Percentiles rank a stretch among this genome's conserved stretches.
Conservation (phyloP, 139 green algal species). For the Trebouxia sp. region DNA sequence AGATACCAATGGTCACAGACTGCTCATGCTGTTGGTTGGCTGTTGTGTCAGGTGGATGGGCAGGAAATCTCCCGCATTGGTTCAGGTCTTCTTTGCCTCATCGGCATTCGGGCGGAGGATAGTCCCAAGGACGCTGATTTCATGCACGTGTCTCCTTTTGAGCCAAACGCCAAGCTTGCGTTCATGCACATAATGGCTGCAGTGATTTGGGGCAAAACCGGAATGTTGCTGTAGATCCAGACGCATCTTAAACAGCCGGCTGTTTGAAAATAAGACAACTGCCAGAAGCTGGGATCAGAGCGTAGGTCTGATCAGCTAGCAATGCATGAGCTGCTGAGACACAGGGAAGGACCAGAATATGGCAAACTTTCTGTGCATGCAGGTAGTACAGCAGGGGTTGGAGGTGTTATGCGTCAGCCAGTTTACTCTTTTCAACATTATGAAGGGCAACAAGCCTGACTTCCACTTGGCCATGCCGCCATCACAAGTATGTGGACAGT, state of each 20-base stretch:
- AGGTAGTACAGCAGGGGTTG: constrained; percentile 36
- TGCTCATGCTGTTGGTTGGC: background rate
- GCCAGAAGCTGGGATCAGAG: constrained; percentile 4
- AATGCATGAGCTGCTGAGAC: background rate
- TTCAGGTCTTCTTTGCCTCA: constrained; percentile 62
- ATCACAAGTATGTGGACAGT: constrained; percentile 37
- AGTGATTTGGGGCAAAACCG: background rate
- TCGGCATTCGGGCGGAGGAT: constrained; percentile 57
- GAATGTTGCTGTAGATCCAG: background rate
- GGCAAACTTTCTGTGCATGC: background rate
- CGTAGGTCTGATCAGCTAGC: background rate
- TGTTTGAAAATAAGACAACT: background rate
- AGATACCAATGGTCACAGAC: too few relatives aligned
- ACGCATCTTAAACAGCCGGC: background rate
- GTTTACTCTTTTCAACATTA: constrained; percentile 75
- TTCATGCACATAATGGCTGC: background rate
- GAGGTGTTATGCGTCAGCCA: constrained; percentile 74
- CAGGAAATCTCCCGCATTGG: constrained; percentile 43
- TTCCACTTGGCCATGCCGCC: constrained; percentile 74
- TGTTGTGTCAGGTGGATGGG: background rate
- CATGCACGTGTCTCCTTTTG: constrained; percentile 44
- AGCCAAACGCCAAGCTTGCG: background rate
- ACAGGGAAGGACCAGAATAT: background rate
- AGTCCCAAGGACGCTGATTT: constrained; percentile 57
- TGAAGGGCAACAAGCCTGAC: constrained; percentile 81